Evolutionary conservation across 2,329 filamentous ascomycete species (phyloP).

Genomic region (Paraconiothyrium sp.): DNA sequence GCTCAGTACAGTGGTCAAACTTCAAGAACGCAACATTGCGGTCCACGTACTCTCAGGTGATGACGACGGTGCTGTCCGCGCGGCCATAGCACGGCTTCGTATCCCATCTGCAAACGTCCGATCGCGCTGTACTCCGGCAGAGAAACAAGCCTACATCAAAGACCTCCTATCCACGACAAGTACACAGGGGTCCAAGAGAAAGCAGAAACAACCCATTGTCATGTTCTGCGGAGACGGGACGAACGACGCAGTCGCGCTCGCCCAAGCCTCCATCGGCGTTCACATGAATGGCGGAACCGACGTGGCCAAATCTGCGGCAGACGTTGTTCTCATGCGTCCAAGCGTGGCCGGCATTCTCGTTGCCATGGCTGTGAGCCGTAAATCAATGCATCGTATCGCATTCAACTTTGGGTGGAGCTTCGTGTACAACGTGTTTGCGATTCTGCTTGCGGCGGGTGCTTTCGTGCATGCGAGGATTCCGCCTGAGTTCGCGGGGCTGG

Average conservation of each 20-base stretch:
- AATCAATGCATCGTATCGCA: conserved; percentile 52
- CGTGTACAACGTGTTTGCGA: conserved; percentile 75
- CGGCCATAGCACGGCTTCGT: conserved; percentile 50
- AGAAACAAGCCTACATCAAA: conserved; percentile 65
- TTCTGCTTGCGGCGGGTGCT: conserved; percentile 70
- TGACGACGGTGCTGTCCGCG: conserved; percentile 58
- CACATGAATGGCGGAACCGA: conserved; percentile 70
- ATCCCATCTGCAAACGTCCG: conserved; percentile 54
- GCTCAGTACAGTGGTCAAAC: conserved; percentile 59
- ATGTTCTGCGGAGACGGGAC: conserved; percentile 82
- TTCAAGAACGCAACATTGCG: conserved; percentile 58
- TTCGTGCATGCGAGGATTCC: conserved; percentile 66
- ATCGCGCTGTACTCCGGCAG: conserved; percentile 60
- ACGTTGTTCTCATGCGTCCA: conserved; percentile 72
- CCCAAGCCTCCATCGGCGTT: conserved; percentile 74
- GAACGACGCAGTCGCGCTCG: conserved; percentile 80
- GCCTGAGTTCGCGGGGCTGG: conserved; percentile 73
- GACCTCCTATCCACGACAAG: conserved; percentile 26
- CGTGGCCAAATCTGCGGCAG: conserved; percentile 72
- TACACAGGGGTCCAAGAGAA: neutral
- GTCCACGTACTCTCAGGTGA: conserved; percentile 69
- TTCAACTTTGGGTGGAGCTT: conserved; percentile 79
- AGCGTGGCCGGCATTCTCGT: conserved; percentile 64
- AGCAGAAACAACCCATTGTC: conserved; percentile 51
- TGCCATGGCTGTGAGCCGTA: conserved; percentile 63